A percentile compares a stretch with the other conserved stretches of the same genome.
Conservation (phyloP, 345 rosid genomes). For the Mallotus nudiflorus region DNA sequence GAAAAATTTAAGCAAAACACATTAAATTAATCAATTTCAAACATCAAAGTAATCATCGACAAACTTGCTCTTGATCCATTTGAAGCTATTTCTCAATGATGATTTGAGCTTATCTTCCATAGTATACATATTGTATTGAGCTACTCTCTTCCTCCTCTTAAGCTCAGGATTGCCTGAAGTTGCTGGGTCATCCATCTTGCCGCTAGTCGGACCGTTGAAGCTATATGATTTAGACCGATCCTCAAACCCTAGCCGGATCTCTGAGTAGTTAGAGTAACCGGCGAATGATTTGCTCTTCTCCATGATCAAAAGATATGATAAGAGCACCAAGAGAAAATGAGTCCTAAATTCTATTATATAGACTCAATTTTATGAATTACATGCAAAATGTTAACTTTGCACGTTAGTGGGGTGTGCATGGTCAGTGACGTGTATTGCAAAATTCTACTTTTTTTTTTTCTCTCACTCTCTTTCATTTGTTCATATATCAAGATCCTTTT, state of each 20-base stretch:
- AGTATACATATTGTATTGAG: conserved; percentile 53
- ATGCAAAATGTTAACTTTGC: neutral
- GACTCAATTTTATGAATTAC: neutral
- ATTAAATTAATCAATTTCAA: neutral
- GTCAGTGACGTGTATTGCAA: conserved; percentile 1
- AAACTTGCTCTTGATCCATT: conserved; percentile 72
- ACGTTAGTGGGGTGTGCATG: conserved; percentile 19
- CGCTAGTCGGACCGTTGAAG: conserved; percentile 47
- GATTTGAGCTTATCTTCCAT: conserved; percentile 61
- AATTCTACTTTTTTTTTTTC: no score
- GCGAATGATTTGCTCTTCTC: conserved; percentile 61
- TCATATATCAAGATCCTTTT: neutral
- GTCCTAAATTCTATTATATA: neutral
- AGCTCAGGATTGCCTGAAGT: conserved; percentile 45
- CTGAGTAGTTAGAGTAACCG: conserved; percentile 37
- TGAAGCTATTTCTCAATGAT: conserved; percentile 52
- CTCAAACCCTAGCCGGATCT: conserved; percentile 34
- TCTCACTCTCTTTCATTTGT: neutral
- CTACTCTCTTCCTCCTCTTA: conserved; percentile 61
- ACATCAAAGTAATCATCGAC: conserved; percentile 23
- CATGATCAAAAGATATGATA: no score
- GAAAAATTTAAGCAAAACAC: no score
- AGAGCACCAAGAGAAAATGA: neutral
- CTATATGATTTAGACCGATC: conserved; percentile 48
- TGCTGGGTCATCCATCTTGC: conserved; percentile 8